Base-by-base conservation (phyloP, 2,329 filamentous ascomycete genomes). In the Aspergillus sp. region DNA sequence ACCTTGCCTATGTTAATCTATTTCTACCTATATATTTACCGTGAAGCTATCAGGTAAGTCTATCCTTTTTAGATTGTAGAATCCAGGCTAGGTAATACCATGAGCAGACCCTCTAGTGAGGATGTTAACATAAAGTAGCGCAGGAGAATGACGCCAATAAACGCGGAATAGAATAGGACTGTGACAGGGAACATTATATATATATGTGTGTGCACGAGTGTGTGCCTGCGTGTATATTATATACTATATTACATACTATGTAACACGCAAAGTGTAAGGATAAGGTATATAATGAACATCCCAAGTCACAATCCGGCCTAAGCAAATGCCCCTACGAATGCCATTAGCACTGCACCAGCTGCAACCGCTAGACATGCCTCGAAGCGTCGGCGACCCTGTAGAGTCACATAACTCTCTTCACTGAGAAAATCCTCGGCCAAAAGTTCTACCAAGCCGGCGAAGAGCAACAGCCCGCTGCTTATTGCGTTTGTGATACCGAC, bases 401-500 rank as follows among this genome's bases (percentile, higher is more conserved):
- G 71, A 21, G 78, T 79, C 48, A 80, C 76, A 73, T 89, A 89
- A 64, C 86, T 88, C 59, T 81, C 78, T 62, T 89, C 85, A 65
- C 83, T 87, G 61, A 90, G 69, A 65, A 96, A 96, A 67, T 96
- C 91, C 73, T 96, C 91, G 0, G 90, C 89, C 47, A 96, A 80
- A 19, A 96, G 80, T 76, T 96, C 90, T 4, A 96, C 91, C 44
- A 96, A 77, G 0, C 90, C 90, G 0, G 91, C 91, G 70, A 93
- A 96, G 3, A 96, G 79, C 27, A 96, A 75, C 51, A 96, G 78
- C 0, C 91, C 91, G 51, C 88, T 88, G 9, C 89, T 92, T 52
- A 96, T 89, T 40, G 90, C 90, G 68, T 96, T 96, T 82, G 93
- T 95, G 69, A 93, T 85, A 7, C 91, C 91, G 6, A 96, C 91